These are phyloP conservation scores for Melocanna baccifera DNA, from an alignment of 176 grass and related monocot species.

Conservation along the genomic window DNA sequence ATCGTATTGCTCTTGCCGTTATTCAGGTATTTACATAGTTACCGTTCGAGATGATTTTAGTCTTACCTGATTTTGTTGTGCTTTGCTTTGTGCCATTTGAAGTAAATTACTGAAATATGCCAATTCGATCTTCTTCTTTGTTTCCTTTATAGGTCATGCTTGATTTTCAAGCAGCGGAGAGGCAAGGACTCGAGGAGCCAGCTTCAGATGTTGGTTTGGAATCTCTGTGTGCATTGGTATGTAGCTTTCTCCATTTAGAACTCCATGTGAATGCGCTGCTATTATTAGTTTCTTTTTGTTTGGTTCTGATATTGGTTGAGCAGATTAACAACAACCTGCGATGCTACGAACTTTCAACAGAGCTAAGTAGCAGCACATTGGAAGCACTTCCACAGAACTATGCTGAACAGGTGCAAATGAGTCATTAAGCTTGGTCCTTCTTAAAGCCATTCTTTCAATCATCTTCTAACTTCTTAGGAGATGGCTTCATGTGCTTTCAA, in stretches of 20 bases:
- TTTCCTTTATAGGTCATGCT: slow-evolving; percentile 79
- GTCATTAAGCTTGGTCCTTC: not conserved
- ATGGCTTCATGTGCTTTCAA: not conserved
- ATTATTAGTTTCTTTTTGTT: slow-evolving; percentile 27
- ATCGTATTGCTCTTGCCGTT: slow-evolving; percentile 92
- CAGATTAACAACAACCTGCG: slow-evolving; percentile 96
- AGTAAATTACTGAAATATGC: not conserved
- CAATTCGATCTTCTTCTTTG: slow-evolving; percentile 29
- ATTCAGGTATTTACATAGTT: slow-evolving; percentile 70
- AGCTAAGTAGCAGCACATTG: slow-evolving; percentile 86
- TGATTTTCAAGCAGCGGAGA: slow-evolving; percentile 99
- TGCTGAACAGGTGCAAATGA: slow-evolving; percentile 78
- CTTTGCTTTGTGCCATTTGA: not conserved
- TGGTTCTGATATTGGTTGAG: slow-evolving; percentile 37
- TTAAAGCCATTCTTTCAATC: slow-evolving; percentile 10
- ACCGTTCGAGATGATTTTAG: slow-evolving; percentile 9
- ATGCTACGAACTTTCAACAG: slow-evolving; percentile 82
- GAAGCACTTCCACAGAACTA: slow-evolving; percentile 92
- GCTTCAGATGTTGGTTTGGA: slow-evolving; percentile 91
- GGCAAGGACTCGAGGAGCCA: slow-evolving; percentile 80
- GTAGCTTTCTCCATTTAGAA: slow-evolving; percentile 23
- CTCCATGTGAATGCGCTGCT: not conserved
- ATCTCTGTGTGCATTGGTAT: slow-evolving; percentile 85
- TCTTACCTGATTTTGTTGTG: slow-evolving; percentile 22
- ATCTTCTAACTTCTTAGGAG: slow-evolving; percentile 17